Evolutionary conservation across 148 eudicot genomes (phyloP), one percentile per base, ranked within the genome.

Genomic region (Spergularia marina): DNA sequence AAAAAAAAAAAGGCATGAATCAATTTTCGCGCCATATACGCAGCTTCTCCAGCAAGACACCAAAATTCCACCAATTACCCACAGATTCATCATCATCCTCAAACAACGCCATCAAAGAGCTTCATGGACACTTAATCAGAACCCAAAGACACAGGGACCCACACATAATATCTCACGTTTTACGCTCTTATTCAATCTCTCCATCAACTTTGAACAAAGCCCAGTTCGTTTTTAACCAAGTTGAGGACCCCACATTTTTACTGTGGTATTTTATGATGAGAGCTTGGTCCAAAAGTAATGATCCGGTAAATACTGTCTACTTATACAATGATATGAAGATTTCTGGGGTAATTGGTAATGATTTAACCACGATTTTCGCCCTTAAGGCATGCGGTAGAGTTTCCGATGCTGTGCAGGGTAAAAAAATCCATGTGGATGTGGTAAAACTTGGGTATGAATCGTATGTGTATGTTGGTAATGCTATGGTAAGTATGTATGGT

Each of bases 401-500:
- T 79, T 69, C 65, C 7, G 83, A 84, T 78, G 54, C 78, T 82
- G 12, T 73, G 21, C 23, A 25, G 82, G 94, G 94, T 34, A 74
- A 74, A 71, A 82, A 56, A 76, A 78, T 88, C 62, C 94, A 90
- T 78, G 83, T 6, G 62, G 54, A 78, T 74, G 82, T 59, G 12
- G 5, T 87, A 10, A 90, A 88, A 78, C 86, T 88, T 73, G 97
- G 97, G 80, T 90, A 75, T 69, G 84, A 61, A 17, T 74, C 82
- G 40, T 82, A 88, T 79, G 64, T 87, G 73, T 88, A 71, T 79
- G 87, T 92, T 34, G 82, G 80, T 10, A 91, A 91, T 80, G 85
- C 88, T 57, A 76, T 91, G 88, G 79, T 91, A 44, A 81, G 83
- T 77, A 87, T 90, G 97, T 91, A 90, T 82, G 91, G 84, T 4